phyloP scores from a whole-genome alignment of 495 filamentous ascomycete species.

The Neurospora sp. region DNA sequence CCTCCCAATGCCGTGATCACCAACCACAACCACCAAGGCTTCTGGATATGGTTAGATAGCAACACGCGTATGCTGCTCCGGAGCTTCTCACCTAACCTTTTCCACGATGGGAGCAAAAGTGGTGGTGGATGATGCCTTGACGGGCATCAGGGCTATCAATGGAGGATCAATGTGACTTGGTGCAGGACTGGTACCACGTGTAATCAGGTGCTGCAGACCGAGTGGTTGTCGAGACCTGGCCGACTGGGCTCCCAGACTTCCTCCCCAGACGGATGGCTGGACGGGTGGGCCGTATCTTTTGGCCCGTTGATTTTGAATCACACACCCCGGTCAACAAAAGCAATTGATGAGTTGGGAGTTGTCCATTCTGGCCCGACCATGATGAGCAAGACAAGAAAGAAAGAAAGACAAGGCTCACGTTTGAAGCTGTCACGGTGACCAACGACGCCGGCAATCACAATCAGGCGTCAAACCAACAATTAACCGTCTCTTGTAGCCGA shows the following conservation, averaged over 20 bases:
- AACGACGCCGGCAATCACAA: not conserved
- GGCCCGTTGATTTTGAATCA: not conserved
- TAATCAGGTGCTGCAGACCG: slow-evolving; percentile 20
- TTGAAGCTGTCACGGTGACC: not conserved
- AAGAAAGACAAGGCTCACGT: not conserved
- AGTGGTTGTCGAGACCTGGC: not conserved
- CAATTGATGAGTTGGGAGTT: not conserved
- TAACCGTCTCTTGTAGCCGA: not conserved
- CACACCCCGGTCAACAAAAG: not conserved
- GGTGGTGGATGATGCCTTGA: not conserved
- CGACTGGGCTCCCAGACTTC: not conserved
- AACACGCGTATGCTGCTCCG: not conserved
- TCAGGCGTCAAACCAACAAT: not conserved
- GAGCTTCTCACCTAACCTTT: not conserved
- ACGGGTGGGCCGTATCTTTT: not conserved
- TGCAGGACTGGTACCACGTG: slow-evolving; percentile 30
- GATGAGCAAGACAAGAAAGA: not conserved
- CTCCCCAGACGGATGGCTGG: not conserved
- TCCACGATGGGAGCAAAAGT: not conserved
- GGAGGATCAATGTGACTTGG: slow-evolving; percentile 8
- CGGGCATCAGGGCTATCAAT: not conserved
- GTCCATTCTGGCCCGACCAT: not conserved
- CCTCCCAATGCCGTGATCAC: not conserved
- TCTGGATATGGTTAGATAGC: not conserved
- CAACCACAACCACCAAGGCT: not conserved